These are phyloP conservation scores for Skeletonema menzelii DNA, from an alignment of 108 stramenopile genomes.

Conservation along the genomic window DNA sequence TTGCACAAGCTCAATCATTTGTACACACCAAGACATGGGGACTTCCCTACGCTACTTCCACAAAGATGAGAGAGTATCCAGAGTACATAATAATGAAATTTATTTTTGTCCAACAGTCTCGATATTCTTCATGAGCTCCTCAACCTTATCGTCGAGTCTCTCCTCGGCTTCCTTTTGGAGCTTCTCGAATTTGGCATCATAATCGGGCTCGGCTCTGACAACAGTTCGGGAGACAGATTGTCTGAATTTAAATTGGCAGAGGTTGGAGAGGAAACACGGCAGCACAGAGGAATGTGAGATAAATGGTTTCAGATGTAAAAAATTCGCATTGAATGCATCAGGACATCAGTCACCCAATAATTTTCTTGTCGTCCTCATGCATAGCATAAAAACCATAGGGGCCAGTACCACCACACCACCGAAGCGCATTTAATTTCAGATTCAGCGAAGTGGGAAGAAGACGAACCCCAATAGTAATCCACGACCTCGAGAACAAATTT, in stretches of 20 bases:
- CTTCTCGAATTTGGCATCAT: slow-evolving; percentile 67
- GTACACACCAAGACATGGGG: background rate
- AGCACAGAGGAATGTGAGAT: background rate
- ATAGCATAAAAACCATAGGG: background rate
- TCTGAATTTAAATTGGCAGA: background rate
- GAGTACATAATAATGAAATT: slow-evolving; percentile 1
- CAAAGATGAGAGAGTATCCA: background rate
- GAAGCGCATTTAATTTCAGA: background rate
- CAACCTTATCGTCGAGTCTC: slow-evolving; percentile 77
- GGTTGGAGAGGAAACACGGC: background rate
- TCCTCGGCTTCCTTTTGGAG: slow-evolving; percentile 81
- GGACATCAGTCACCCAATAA: background rate
- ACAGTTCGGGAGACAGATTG: slow-evolving; percentile 25
- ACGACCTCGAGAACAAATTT: background rate
- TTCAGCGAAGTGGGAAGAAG: background rate
- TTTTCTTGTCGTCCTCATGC: background rate
- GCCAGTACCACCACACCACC: background rate
- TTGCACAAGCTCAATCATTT: background rate
- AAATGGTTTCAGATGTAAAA: background rate
- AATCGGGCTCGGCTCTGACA: slow-evolving; percentile 56
- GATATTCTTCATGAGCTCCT: slow-evolving; percentile 75
- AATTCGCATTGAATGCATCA: background rate
- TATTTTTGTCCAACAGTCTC: slow-evolving; percentile 50
- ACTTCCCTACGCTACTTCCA: background rate
- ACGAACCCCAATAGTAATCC: background rate